These are phyloP conservation scores for Alliaria petiolata DNA, from an alignment of 345 rosid genomes.

Conservation along the genomic window DNA sequence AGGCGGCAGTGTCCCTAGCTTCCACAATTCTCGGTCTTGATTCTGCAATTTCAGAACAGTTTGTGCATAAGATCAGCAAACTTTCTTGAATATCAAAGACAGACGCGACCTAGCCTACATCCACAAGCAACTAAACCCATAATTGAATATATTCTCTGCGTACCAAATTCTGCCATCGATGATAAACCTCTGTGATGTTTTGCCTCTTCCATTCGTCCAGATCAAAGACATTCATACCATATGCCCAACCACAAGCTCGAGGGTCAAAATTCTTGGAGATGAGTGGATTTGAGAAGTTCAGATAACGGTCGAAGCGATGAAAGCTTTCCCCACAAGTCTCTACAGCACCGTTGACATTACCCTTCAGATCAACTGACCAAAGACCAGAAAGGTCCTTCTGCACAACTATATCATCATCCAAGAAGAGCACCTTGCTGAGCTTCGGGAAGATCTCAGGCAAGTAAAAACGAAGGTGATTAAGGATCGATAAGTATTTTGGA, in stretches of 20 bases:
- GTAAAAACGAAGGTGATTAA: conserved; percentile 97
- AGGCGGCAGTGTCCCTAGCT: conserved; percentile 82
- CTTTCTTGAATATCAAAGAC: neutral
- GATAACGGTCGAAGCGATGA: conserved; percentile 95
- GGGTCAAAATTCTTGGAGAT: conserved; percentile 86
- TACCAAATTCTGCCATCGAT: conserved; percentile 95
- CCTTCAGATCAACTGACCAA: conserved; percentile 89
- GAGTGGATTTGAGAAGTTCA: conserved; percentile 94
- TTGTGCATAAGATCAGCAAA: neutral
- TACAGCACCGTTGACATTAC: conserved; percentile 97
- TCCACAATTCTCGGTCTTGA: conserved; percentile 70
- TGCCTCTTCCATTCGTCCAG: conserved; percentile 84
- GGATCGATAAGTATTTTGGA: conserved; percentile 91
- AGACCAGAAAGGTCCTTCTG: conserved; percentile 82
- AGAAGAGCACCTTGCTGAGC: conserved; percentile 81
- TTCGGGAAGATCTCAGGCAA: conserved; percentile 94
- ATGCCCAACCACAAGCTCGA: conserved; percentile 99
- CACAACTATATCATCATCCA: conserved; percentile 94
- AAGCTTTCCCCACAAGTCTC: conserved; percentile 98
- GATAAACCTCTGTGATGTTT: conserved; percentile 85
- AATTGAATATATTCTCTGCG: conserved; percentile 12
- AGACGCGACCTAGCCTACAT: conserved; percentile 10
- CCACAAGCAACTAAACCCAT: neutral
- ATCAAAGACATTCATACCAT: conserved; percentile 96
- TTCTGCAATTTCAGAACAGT: conserved; percentile 43